phyloP scores from a whole-genome alignment of 129 eudicot genomes.

The Glebionis coronaria region DNA sequence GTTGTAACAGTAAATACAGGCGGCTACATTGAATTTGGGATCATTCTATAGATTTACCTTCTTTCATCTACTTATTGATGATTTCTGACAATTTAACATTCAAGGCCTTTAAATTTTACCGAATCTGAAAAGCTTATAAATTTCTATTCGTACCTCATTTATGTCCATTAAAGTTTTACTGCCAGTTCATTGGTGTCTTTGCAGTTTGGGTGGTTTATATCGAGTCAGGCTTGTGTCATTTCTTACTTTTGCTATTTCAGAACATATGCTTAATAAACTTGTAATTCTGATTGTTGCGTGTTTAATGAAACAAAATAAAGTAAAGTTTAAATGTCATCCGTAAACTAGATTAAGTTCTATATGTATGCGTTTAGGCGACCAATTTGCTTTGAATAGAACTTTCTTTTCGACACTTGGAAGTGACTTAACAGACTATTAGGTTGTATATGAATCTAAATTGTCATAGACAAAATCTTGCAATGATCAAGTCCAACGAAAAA shows the following conservation, averaged over 20 bases:
- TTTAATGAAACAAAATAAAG: too few species aligned
- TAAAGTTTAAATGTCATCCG: too few species aligned
- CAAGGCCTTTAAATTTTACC: not conserved
- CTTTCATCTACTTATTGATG: slow-evolving; percentile 4
- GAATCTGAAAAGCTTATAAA: not conserved
- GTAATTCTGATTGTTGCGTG: too few species aligned
- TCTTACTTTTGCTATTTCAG: too few species aligned
- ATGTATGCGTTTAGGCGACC: too few species aligned
- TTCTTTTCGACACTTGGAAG: not conserved
- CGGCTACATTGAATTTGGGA: slow-evolving; percentile 17
- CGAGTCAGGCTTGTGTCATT: too few species aligned
- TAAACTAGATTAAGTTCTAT: not conserved
- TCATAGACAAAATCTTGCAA: slow-evolving; percentile 8
- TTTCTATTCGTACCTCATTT: not conserved
- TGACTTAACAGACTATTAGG: not conserved
- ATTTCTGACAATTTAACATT: slow-evolving; percentile 27
- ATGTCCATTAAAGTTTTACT: not conserved
- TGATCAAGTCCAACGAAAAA: slow-evolving; percentile 20
- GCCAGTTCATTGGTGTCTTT: too few species aligned
- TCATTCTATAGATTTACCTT: slow-evolving; percentile 21
- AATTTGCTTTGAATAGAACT: not conserved
- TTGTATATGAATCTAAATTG: slow-evolving; percentile 3
- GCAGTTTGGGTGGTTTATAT: too few species aligned
- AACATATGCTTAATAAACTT: too few species aligned
- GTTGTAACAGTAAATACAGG: slow-evolving; percentile 22